A percentile compares a stretch with the other conserved stretches of the same genome.
Conservation (phyloP, 139 green algal species). For the Gonium pectorale region DNA sequence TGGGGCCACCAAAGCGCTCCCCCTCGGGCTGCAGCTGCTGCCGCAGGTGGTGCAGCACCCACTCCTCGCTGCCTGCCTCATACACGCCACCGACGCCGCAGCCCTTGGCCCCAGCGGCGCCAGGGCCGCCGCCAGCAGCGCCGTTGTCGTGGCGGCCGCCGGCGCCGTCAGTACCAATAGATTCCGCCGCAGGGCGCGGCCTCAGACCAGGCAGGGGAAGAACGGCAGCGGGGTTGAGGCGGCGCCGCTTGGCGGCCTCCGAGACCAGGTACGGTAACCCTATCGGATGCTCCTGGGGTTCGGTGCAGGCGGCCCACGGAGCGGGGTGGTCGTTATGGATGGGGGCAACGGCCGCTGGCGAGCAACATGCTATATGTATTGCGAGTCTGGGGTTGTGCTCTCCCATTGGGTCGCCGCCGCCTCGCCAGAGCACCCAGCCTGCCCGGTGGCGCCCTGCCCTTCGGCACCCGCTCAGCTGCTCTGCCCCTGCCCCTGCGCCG, state of each 20-base stretch:
- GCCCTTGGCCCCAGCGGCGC: neutral
- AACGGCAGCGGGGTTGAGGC: neutral
- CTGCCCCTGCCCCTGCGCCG: too few relatives aligned
- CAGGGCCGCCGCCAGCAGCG: neutral
- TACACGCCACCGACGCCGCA: neutral
- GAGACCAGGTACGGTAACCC: constrained; percentile 30
- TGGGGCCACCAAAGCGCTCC: constrained; percentile 13
- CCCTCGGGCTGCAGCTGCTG: constrained; percentile 14
- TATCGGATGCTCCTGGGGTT: neutral
- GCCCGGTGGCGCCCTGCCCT: too few relatives aligned
- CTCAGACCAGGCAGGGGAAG: neutral
- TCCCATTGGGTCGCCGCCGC: too few relatives aligned
- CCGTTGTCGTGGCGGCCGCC: neutral
- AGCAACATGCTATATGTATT: too few relatives aligned
- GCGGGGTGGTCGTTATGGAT: too few relatives aligned
- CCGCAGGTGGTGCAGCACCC: constrained; percentile 3
- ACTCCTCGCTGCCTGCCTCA: neutral
- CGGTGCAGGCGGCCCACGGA: neutral
- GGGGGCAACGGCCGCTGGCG: too few relatives aligned
- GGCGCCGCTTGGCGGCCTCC: constrained; percentile 3
- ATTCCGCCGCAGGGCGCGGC: too few relatives aligned
- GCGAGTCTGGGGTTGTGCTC: too few relatives aligned
- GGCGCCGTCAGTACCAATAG: too few relatives aligned
- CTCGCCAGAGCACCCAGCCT: too few relatives aligned
- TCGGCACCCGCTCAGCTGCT: too few relatives aligned